A percentile compares a stretch with the other conserved stretches of the same genome.
Conservation (phyloP, 495 filamentous ascomycete genomes). For the Oidiodendron maius region DNA sequence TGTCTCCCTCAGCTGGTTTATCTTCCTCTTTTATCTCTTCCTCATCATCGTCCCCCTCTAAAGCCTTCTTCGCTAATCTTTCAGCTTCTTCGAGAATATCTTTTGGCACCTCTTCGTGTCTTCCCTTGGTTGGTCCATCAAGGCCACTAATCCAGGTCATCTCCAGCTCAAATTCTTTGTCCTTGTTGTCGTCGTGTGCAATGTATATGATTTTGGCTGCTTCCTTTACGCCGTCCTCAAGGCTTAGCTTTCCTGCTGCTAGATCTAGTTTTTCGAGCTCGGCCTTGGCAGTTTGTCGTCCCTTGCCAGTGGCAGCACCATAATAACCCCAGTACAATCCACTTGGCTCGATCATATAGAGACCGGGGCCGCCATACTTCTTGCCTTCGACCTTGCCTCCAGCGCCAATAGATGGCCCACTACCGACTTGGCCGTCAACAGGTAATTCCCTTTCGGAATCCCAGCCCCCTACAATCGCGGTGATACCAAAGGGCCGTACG, state of each 20-base stretch:
- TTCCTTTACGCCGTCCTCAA: slow-evolving; percentile 88
- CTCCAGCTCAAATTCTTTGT: slow-evolving; percentile 98
- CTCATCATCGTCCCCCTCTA: slow-evolving; percentile 69
- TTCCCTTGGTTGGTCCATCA: slow-evolving; percentile 82
- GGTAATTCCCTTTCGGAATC: slow-evolving; percentile 73
- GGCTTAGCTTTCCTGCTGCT: slow-evolving; percentile 63
- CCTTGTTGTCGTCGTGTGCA: slow-evolving; percentile 91
- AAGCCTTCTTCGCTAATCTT: slow-evolving; percentile 69
- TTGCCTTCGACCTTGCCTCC: slow-evolving; percentile 72
- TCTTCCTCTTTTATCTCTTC: slow-evolving; percentile 45
- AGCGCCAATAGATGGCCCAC: slow-evolving; percentile 66
- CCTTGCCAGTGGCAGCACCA: slow-evolving; percentile 94
- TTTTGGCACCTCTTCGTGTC: slow-evolving; percentile 87
- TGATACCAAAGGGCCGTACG: slow-evolving; percentile 93
- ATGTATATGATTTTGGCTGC: slow-evolving; percentile 94
- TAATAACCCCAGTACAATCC: slow-evolving; percentile 98
- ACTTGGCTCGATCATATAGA: slow-evolving; percentile 99
- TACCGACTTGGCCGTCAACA: slow-evolving; percentile 84
- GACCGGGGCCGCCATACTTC: slow-evolving; percentile 78
- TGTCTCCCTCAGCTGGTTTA: slow-evolving; percentile 45
- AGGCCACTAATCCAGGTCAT: slow-evolving; percentile 92
- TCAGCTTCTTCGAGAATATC: slow-evolving; percentile 87
- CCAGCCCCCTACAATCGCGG: slow-evolving; percentile 89
- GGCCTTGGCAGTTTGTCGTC: slow-evolving; percentile 90
- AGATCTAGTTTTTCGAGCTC: slow-evolving; percentile 97